These are phyloP conservation scores for Panicum hallii DNA, from an alignment of 202 grass and related monocot genomes.

Conservation along the genomic window DNA sequence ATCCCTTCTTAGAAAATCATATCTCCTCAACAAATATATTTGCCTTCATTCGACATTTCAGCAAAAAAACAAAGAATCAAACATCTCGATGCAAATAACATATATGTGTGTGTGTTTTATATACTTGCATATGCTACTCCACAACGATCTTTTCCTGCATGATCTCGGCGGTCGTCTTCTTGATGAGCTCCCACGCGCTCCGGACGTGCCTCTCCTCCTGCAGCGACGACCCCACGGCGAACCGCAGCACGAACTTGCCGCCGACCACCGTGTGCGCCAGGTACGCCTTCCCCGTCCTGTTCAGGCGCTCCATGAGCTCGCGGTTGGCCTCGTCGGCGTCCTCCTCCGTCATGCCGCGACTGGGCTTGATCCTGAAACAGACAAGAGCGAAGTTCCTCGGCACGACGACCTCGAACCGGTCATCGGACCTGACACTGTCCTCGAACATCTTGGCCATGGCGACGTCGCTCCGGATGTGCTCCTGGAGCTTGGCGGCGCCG, in stretches of 20 bases:
- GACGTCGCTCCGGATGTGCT: conserved; percentile 73
- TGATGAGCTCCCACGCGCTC: too few relatives aligned
- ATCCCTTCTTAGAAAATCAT: too few relatives aligned
- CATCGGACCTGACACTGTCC: conserved; percentile 40
- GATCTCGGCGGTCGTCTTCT: neutral
- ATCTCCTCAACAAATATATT: too few relatives aligned
- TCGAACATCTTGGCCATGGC: conserved; percentile 73
- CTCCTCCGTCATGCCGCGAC: conserved; percentile 14
- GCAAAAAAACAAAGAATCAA: too few relatives aligned
- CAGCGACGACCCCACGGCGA: conserved; percentile 69
- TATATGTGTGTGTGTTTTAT: too few relatives aligned
- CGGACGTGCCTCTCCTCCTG: conserved; percentile 61
- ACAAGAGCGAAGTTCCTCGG: conserved; percentile 60
- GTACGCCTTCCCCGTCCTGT: conserved; percentile 57
- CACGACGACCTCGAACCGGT: conserved; percentile 57
- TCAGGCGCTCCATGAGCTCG: conserved; percentile 54
- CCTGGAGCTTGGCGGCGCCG: conserved; percentile 57
- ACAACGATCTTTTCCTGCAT: neutral
- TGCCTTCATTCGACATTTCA: too few relatives aligned
- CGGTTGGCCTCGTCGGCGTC: conserved; percentile 39
- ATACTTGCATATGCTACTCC: too few relatives aligned
- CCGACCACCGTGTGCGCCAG: conserved; percentile 63
- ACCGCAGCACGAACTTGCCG: conserved; percentile 61
- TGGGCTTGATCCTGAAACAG: conserved; percentile 56
- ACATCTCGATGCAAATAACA: too few relatives aligned